phyloP scores from a whole-genome alignment of 176 grass and related monocot genomes.

The Aegilops bicornis region DNA sequence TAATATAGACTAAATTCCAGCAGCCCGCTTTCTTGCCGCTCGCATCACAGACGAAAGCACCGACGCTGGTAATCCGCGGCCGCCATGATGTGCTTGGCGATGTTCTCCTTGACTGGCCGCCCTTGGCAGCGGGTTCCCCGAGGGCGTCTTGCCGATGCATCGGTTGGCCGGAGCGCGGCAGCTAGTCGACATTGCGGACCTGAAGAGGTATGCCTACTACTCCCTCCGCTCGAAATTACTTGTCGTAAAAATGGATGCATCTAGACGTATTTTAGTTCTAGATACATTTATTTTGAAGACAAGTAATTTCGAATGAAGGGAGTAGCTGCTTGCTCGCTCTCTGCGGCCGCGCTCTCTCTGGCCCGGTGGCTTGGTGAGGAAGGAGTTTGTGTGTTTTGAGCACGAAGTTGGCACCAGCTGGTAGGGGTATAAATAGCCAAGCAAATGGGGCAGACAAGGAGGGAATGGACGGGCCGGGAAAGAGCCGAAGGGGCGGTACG shows the following conservation, averaged over 20 bases:
- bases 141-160: constrained; percentile 19
- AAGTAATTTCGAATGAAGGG: no score
- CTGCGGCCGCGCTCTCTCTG: not conserved
- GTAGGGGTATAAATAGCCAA: not conserved
- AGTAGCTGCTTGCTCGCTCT: not conserved
- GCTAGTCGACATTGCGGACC: constrained; percentile 15
- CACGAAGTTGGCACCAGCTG: not conserved
- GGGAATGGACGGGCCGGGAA: no score
- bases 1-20: no score
- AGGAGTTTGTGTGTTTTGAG: not conserved
- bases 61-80: constrained; percentile 4
- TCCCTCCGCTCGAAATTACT: no score
- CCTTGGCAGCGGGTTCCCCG: constrained; percentile 58
- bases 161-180: not conserved
- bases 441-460: no score
- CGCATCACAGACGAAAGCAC: not conserved
- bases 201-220: not conserved
- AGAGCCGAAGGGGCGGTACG: no score
- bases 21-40: not conserved
- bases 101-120: constrained; percentile 69
- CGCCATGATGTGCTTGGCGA: constrained; percentile 32
- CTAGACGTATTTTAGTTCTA: no score
- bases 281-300: no score
- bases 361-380: not conserved
- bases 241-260: no score